Evolutionary conservation across 179 eudicot genomes (phyloP).

Genomic region (Pouteria campechiana): DNA sequence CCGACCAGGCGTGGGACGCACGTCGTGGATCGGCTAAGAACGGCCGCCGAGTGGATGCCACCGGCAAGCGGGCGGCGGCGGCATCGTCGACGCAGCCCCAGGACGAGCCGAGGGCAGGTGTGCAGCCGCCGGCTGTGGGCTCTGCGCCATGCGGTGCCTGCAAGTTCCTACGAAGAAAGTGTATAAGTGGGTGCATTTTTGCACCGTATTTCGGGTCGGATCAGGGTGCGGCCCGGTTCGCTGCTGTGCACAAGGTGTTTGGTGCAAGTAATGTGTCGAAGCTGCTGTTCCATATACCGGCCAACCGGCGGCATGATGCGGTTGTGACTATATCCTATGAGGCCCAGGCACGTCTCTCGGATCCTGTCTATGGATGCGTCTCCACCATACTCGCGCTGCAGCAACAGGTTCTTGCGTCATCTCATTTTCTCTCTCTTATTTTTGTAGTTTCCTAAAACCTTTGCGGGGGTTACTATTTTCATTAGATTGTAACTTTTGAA

Average conservation of each 20-base stretch:
- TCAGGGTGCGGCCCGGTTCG: constrained; percentile 79
- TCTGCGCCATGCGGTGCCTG: constrained; percentile 80
- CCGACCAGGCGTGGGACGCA: too few relatives aligned
- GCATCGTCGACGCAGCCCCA: too few relatives aligned
- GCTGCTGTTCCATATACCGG: constrained; percentile 62
- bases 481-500: background rate
- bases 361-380: constrained; percentile 90
- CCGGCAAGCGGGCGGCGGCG: constrained; percentile 6
- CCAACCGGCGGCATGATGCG: constrained; percentile 54
- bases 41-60: constrained; percentile 25
- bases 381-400: constrained; percentile 74
- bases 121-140: background rate
- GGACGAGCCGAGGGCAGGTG: background rate
- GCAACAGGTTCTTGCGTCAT: constrained; percentile 49
- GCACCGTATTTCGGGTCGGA: constrained; percentile 81
- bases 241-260: constrained; percentile 88
- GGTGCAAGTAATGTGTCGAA: constrained; percentile 94
- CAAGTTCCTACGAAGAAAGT: constrained; percentile 84
- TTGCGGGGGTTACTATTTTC: background rate
- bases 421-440: background rate
- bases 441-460: background rate
- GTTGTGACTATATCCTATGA: constrained; percentile 72
- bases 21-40: too few relatives aligned
- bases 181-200: constrained; percentile 65
- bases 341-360: constrained; percentile 87